Evolutionary conservation across 1,284 basidiomycete species (phyloP).

Genomic region (Microbotryum saponariae): DNA sequence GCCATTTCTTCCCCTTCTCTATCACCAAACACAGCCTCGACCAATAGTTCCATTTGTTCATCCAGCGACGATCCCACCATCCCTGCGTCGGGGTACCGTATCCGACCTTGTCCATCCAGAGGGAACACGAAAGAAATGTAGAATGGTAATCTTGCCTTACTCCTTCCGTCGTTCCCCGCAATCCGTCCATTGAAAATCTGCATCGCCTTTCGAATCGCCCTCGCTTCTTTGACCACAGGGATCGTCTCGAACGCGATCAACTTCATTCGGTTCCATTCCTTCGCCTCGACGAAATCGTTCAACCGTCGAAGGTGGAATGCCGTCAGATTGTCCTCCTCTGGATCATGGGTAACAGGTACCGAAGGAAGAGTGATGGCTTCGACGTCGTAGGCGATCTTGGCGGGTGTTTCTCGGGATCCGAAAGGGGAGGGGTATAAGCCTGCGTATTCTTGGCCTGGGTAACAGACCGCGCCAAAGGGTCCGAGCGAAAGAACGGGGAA

Average conservation of each 20-base stretch:
- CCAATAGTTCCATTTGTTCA: slow-evolving; percentile 3
- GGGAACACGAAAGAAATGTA: slow-evolving; percentile 31
- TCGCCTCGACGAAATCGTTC: slow-evolving; percentile 4
- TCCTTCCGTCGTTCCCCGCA: neutral
- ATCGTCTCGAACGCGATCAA: slow-evolving; percentile 28
- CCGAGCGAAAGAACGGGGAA: slow-evolving; percentile 30
- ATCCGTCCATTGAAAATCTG: slow-evolving; percentile 2
- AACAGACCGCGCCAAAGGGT: slow-evolving; percentile 30
- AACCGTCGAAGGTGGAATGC: slow-evolving; percentile 28
- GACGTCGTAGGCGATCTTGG: slow-evolving; percentile 3
- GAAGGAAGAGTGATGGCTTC: slow-evolving; percentile 8
- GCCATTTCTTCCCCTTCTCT: neutral
- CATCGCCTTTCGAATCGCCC: slow-evolving; percentile 22
- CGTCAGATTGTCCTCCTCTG: slow-evolving; percentile 15
- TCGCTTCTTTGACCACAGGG: slow-evolving; percentile 15
- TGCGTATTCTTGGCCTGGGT: slow-evolving; percentile 33
- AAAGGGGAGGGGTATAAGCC: slow-evolving; percentile 32
- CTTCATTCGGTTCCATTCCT: neutral
- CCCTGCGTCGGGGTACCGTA: slow-evolving; percentile 18
- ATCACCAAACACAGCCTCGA: slow-evolving; percentile 8
- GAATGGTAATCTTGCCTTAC: slow-evolving; percentile 2
- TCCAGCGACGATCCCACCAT: neutral
- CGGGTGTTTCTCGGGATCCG: slow-evolving; percentile 3
- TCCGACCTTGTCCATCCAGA: neutral
- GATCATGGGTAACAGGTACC: neutral